Base-by-base conservation (phyloP, 2,329 filamentous ascomycete species). In the Penicillium polonicum region DNA sequence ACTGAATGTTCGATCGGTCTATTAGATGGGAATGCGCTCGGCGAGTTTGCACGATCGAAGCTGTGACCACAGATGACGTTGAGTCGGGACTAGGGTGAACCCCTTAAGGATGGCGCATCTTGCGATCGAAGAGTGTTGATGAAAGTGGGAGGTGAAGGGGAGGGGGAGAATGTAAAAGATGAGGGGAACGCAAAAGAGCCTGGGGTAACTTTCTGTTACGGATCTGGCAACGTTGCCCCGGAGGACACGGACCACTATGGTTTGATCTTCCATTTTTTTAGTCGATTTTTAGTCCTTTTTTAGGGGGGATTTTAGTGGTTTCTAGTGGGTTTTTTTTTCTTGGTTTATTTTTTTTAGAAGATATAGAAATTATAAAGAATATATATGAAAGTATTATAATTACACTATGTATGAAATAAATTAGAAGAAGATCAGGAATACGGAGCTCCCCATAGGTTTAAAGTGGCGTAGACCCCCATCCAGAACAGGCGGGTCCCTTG, bases 31-130 rank as follows among this genome's bases (percentile, higher is more conserved):
- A 65, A 66, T 62, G 66, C 57, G 62, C 46, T 60, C 57, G 55
- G 56, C 50, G 38, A 41, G 43, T 43, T 50, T 56, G 56, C 57
- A 43, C 36, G 9, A 41, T 41, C 25, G 48, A 51, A 51, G 57
- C 33, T 64, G 65, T 66, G 70, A 72, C 61, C 66, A 68, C 56
- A 59, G 61, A 70, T 71, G 68, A 72, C 65, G 69, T 69, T 58
- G 64, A 68, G 65, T 38, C 38, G 38, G 29, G 29, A 39, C 9
- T 56, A 42, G 48, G 62, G 65, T 61, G 55, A 60, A 65, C 63
- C 61, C 67, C 57, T 72, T 60, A 73, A 60, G 66, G 61, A 60
- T 55, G 61, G 64, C 61, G 65, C 65, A 69, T 65, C 46, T 29
- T 56, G 45, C 25, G 49, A 52, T 17, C 46, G 44, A 33, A 42